Conservation (phyloP, 352 stramenopile genomes). For the Phytophthora palmivora region DNA sequence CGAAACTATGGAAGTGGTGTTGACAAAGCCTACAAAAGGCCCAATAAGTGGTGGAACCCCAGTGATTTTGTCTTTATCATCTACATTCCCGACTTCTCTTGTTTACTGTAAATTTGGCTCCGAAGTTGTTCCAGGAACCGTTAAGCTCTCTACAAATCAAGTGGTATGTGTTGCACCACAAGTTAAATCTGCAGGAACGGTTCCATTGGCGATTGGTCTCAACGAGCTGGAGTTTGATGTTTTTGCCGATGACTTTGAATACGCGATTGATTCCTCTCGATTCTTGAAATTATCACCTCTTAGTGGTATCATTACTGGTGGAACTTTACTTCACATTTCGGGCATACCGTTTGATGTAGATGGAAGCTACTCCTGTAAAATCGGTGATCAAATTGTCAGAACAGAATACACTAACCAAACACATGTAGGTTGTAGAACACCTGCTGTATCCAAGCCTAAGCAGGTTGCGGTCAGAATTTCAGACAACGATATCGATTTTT, state of each 20-base stretch:
- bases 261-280: constrained; percentile 31
- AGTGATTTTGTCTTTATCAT: constrained; percentile 45
- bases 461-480: constrained; percentile 56
- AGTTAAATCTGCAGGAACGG: neutral
- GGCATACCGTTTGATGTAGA: constrained; percentile 38
- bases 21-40: constrained; percentile 50
- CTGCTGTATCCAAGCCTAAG: constrained; percentile 30
- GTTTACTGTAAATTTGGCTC: constrained; percentile 72
- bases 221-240: constrained; percentile 67
- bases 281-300: constrained; percentile 42
- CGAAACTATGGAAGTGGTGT: constrained; percentile 44
- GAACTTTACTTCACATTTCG: constrained; percentile 62
- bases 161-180: constrained; percentile 41
- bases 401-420: constrained; percentile 63
- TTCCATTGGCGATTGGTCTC: constrained; percentile 48
- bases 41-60: constrained; percentile 62
- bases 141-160: constrained; percentile 11
- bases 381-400: constrained; percentile 48
- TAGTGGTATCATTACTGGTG: constrained; percentile 52
- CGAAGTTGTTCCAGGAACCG: constrained; percentile 36
- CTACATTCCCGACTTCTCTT: constrained; percentile 22
- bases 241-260: constrained; percentile 56
- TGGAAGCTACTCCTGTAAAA: constrained; percentile 55
- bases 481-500: constrained; percentile 64
- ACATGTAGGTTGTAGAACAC: constrained; percentile 66